Percentiles rank a stretch among this genome's conserved stretches.
Conservation (phyloP, 2,329 filamentous ascomycete genomes). For the Xylaria sp. region DNA sequence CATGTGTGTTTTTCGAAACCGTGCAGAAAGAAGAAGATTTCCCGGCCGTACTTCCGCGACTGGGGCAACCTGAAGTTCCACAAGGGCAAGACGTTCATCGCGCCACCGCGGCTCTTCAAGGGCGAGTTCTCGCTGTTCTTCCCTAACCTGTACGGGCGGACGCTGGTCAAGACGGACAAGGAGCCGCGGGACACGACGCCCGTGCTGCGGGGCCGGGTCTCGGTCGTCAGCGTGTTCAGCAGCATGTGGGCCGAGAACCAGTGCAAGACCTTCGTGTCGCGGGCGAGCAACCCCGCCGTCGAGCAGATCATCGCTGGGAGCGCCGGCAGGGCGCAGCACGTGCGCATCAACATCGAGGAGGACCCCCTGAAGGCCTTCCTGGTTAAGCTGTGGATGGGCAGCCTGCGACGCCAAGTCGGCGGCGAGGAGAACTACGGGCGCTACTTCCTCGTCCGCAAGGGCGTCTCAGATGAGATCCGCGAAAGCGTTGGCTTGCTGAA, state of each 20-base stretch:
- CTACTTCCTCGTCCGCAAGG: conserved; percentile 71
- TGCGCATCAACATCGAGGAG: conserved; percentile 91
- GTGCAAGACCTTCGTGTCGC: conserved; percentile 75
- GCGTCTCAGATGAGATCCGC: conserved; percentile 69
- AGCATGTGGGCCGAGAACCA: conserved; percentile 89
- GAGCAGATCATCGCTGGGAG: conserved; percentile 68
- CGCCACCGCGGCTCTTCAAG: conserved; percentile 86
- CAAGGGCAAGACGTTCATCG: conserved; percentile 91
- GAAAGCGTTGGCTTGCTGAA: conserved; percentile 80
- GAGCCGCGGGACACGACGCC: conserved; percentile 76
- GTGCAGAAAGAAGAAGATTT: conserved; percentile 34
- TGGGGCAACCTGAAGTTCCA: conserved; percentile 86
- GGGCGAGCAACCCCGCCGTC: conserved; percentile 75
- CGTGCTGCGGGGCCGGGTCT: conserved; percentile 76
- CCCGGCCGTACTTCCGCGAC: conserved; percentile 93
- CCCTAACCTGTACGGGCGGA: conserved; percentile 88
- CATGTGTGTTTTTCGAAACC: background rate
- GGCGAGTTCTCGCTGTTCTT: conserved; percentile 88
- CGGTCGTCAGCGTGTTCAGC: conserved; percentile 83
- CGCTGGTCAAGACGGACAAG: conserved; percentile 69
- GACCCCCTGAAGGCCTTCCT: conserved; percentile 75
- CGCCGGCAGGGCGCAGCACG: conserved; percentile 72
- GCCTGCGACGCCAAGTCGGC: conserved; percentile 61
- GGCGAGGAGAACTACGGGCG: conserved; percentile 65
- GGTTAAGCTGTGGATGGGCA: conserved; percentile 66